Base-by-base conservation (phyloP, 2,329 filamentous ascomycete genomes). In the Stagonosporopsis rhizophila region DNA sequence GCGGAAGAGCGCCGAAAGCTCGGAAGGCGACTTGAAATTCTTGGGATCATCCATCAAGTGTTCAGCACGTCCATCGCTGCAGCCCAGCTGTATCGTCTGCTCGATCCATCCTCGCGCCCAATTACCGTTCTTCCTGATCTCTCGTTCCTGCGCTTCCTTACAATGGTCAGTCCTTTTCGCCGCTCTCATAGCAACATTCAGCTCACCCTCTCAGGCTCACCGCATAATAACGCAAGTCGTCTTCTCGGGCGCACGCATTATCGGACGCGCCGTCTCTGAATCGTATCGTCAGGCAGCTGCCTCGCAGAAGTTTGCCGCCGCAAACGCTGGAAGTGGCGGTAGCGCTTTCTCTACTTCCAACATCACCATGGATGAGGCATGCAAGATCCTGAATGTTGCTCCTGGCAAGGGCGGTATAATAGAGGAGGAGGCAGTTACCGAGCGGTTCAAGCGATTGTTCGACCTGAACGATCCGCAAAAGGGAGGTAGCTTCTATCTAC, bases 401-500 rank as follows among this genome's bases (percentile, higher is more conserved):
- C 91, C 93, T 34, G 93, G 94, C 1, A 85, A 89, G 75, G 85
- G 83, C 59, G 92, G 91, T 41, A 84, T 92, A 74, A 84, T 89
- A 57, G 90, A 93, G 74, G 81, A 93, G 75, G 90, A 93, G 68
- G 84, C 89, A 64, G 87, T 96, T 52, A 88, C 90, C 78, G 87
- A 89, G 67, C 85, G 92, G 50, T 99, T 98, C 83, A 98, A 98
- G 85, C 87, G 89, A 63, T 81, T 99, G 44, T 99, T 97, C 75
- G 95, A 99, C 78, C 81, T 86, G 67, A 99, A 99, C 80, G 91
- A 99, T 64, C 94, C 95, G 11, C 84, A 96, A 78, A 96, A 96
- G 73, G 95, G 95, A 32, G 95, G 95, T 49, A 97, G 92, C 71
- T 99, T 99, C 79, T 99, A 99, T 78, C 83, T 99, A 44, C 95